Evolutionary conservation across 1,284 basidiomycete genomes (phyloP).

Genomic region (Ganoderma sp.): DNA sequence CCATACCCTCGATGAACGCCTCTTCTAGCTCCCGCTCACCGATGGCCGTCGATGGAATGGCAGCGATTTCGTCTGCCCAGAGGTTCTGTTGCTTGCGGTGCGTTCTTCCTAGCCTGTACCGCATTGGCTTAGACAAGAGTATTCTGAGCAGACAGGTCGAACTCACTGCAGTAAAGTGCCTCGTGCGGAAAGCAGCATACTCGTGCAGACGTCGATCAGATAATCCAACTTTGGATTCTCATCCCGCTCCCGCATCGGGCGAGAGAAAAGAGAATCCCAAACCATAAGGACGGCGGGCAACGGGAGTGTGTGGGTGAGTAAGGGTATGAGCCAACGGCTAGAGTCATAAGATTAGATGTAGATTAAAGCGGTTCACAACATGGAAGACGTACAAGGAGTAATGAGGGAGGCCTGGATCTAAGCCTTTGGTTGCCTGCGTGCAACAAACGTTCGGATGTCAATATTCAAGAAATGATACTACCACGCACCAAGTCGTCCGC

Average conservation of each 20-base stretch:
- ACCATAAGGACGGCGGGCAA: slow-evolving; percentile 60
- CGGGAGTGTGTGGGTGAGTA: slow-evolving; percentile 75
- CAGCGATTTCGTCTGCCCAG: slow-evolving; percentile 57
- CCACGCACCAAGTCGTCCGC: slow-evolving; percentile 62
- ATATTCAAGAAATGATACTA: neutral
- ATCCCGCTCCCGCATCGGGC: slow-evolving; percentile 58
- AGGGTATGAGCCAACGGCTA: slow-evolving; percentile 78
- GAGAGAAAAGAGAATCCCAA: slow-evolving; percentile 76
- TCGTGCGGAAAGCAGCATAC: slow-evolving; percentile 67
- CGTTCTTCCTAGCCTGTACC: slow-evolving; percentile 58
- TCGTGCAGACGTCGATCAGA: slow-evolving; percentile 69
- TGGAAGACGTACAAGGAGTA: slow-evolving; percentile 72
- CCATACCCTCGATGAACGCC: slow-evolving; percentile 69
- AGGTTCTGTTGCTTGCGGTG: slow-evolving; percentile 52
- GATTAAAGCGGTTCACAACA: slow-evolving; percentile 26
- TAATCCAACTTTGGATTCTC: slow-evolving; percentile 67
- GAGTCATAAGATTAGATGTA: slow-evolving; percentile 22
- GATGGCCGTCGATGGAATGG: slow-evolving; percentile 50
- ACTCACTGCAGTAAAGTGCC: slow-evolving; percentile 61
- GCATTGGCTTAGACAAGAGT: neutral
- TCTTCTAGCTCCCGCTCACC: slow-evolving; percentile 62
- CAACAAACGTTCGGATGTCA: slow-evolving; percentile 18
- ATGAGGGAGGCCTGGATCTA: slow-evolving; percentile 76
- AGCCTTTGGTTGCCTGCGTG: slow-evolving; percentile 58
- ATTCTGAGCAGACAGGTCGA: neutral